A percentile compares a stretch with the other conserved stretches of the same genome.
These are phyloP conservation scores for Neopestalotiopsis rosae DNA, from an alignment of 2,329 filamentous ascomycete species.

Conservation along the genomic window DNA sequence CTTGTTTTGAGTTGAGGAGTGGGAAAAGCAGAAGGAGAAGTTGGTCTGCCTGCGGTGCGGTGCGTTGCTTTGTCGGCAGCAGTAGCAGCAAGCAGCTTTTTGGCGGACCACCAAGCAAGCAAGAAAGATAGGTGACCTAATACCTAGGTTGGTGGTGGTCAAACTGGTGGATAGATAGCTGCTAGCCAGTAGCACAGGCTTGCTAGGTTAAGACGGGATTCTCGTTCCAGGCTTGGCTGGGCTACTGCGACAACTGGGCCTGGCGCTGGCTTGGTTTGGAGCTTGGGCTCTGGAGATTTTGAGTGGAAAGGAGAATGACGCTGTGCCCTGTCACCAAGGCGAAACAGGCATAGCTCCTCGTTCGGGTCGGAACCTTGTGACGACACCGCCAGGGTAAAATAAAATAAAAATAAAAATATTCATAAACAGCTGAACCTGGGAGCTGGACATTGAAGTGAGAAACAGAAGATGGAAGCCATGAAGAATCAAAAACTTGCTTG, in stretches of 20 bases:
- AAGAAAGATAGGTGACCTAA: background rate
- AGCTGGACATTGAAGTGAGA: background rate
- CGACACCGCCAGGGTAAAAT: slow-evolving; percentile 10
- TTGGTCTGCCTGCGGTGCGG: background rate
- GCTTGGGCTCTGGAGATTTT: background rate
- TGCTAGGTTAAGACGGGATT: background rate
- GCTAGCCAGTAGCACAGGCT: background rate
- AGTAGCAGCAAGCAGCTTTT: background rate
- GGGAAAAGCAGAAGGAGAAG: background rate
- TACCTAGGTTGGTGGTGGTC: background rate
- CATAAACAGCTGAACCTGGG: background rate
- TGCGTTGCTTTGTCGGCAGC: background rate
- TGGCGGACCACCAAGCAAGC: background rate
- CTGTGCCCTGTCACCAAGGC: slow-evolving; percentile 16
- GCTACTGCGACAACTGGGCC: background rate
- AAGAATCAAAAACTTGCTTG: no score
- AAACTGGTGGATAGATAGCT: no score
- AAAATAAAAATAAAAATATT: background rate
- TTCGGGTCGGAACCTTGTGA: slow-evolving; percentile 14
- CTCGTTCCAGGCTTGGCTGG: background rate
- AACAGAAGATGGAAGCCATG: no score
- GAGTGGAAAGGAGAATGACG: slow-evolving; percentile 17
- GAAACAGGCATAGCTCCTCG: background rate
- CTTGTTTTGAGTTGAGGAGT: background rate
- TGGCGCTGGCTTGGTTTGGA: background rate